Percentiles rank a stretch among this genome's conserved stretches.
phyloP scores from a whole-genome alignment of 2,329 filamentous ascomycete genomes.

The Ophiostoma sp. region DNA sequence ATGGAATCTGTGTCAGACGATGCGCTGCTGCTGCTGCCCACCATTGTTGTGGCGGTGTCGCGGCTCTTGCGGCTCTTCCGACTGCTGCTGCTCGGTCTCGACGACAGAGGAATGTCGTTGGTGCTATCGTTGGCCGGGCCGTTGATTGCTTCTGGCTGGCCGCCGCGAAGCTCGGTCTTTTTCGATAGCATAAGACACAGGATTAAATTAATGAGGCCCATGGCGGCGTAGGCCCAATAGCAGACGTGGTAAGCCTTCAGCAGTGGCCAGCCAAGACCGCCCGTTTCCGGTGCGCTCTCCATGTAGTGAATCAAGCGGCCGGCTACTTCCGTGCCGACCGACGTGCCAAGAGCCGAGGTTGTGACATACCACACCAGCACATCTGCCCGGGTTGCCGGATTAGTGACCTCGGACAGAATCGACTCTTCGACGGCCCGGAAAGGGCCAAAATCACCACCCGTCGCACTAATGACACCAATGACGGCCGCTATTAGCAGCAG shows the following conservation, averaged over 20 bases:
- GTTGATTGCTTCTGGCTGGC: constrained; percentile 28
- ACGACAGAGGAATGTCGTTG: constrained; percentile 23
- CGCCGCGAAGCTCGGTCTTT: constrained; percentile 44
- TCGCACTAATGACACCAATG: constrained; percentile 57
- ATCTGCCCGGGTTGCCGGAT: constrained; percentile 50
- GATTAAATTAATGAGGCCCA: constrained; percentile 49
- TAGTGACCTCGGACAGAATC: constrained; percentile 56
- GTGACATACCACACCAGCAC: constrained; percentile 64
- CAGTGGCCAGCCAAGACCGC: constrained; percentile 44
- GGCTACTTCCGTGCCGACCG: constrained; percentile 48
- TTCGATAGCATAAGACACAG: constrained; percentile 44
- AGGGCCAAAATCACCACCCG: constrained; percentile 61
- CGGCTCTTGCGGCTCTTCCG: not conserved
- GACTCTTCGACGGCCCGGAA: constrained; percentile 64
- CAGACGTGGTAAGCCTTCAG: constrained; percentile 51
- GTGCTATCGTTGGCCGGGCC: constrained; percentile 22
- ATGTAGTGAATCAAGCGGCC: constrained; percentile 49
- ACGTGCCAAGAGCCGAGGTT: constrained; percentile 50
- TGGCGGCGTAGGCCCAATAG: constrained; percentile 54
- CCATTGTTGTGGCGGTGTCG: not conserved
- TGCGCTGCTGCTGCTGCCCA: constrained; percentile 7
- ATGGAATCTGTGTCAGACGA: not conserved
- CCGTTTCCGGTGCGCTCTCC: constrained; percentile 31
- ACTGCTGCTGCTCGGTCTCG: not conserved
- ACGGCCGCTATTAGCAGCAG: constrained; percentile 53